Evolutionary conservation across 2,329 filamentous ascomycete genomes (phyloP), one percentile per base, ranked within the genome.

Genomic region (Fusarium hostae): DNA sequence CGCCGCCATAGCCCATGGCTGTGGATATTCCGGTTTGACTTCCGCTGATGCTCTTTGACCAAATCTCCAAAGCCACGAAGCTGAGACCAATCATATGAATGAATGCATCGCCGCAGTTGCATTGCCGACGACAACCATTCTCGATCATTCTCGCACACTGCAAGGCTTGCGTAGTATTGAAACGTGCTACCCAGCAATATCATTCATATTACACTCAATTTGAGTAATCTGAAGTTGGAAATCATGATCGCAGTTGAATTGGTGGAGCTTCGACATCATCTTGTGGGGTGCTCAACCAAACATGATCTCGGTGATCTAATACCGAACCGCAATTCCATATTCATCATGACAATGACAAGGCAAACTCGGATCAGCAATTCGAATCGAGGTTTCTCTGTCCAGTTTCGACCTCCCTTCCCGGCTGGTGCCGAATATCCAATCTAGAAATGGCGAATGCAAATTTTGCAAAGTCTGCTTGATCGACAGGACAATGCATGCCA

Each of bases 261-360:
- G 51, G 55, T 66, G 70, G 70, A 67, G 66, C 57, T 66, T 56
- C 54, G 54, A 72, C 66, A 63, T 73, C 58, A 70, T 61, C 30
- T 67, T 59, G 70, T 55, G 66, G 68, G 47, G 50, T 71, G 37
- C 39, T 39, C 44, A 47, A 47, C 32, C 48, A 56, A 55, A 40
- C 16, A 70, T 50, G 61, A 56, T 67, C 34, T 72, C 72, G 72
- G 72, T 55, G 59, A 73, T 73, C 47, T 50, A 75, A 71, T 60
- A 51, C 72, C 72, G 72, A 59, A 56, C 47, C 43, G 44, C 51
- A 58, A 39, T 40, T 32, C 44, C 35, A 18, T 24, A 55, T 47
- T 70, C 51, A 60, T 64, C 47, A 73, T 71, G 65, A 37, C 24
- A 57, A 52, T 54, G 44, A 63, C 64, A 57, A 72, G 48, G 47